Conservation (phyloP, 768 basidiomycete species). For the Lentinula detonsa region DNA sequence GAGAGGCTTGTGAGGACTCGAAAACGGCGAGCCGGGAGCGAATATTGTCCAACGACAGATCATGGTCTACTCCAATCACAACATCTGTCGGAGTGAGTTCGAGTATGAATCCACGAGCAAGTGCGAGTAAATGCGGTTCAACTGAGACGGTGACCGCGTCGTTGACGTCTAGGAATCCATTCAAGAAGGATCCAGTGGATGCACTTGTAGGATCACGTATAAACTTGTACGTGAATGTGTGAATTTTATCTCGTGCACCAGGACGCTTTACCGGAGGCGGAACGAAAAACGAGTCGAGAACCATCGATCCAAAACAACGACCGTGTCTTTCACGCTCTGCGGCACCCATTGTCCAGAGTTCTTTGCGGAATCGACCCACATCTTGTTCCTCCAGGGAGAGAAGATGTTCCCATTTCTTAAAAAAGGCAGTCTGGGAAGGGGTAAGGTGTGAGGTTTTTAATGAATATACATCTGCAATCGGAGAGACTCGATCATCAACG, state of each 20-base stretch:
- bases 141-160: slow-evolving; percentile 87
- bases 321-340: slow-evolving; percentile 75
- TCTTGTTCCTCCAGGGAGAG: slow-evolving; percentile 86
- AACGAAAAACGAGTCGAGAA: slow-evolving; percentile 37
- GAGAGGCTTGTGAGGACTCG: background rate
- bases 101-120: slow-evolving; percentile 79
- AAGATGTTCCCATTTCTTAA: slow-evolving; percentile 85
- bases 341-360: slow-evolving; percentile 90
- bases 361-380: slow-evolving; percentile 74
- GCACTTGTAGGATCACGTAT: slow-evolving; percentile 22
- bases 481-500: slow-evolving; percentile 44
- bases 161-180: slow-evolving; percentile 70
- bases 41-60: slow-evolving; percentile 48
- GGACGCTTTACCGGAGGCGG: background rate
- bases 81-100: slow-evolving; percentile 60
- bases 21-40: slow-evolving; percentile 27
- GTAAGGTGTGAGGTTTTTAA: slow-evolving; percentile 81
- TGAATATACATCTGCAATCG: slow-evolving; percentile 63
- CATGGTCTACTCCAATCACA: slow-evolving; percentile 79
- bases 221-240: slow-evolving; percentile 78
- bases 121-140: slow-evolving; percentile 78
- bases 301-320: slow-evolving; percentile 81
- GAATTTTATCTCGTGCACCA: slow-evolving; percentile 43
- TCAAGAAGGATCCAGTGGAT: slow-evolving; percentile 46
- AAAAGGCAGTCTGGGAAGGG: slow-evolving; percentile 62